phyloP scores from a whole-genome alignment of 305 asterid genomes.

The Nicotiana rustica region DNA sequence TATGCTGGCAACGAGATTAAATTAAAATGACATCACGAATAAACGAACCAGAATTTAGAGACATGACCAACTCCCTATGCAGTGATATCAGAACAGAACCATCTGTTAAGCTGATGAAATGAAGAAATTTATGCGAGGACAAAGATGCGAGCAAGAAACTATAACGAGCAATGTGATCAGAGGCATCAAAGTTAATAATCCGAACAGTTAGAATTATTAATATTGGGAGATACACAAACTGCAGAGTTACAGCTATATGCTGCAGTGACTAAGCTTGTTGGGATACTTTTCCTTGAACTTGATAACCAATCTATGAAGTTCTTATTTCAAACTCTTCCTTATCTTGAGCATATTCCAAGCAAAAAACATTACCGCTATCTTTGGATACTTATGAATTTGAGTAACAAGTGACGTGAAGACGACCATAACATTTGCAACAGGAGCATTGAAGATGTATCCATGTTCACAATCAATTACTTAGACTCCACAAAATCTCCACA shows the following conservation, averaged over 20 bases:
- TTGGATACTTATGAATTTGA: not conserved
- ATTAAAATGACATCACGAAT: not conserved
- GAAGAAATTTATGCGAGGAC: not conserved
- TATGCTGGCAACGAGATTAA: not conserved
- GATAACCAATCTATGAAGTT: not conserved
- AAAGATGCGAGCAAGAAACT: not conserved
- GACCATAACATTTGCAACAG: too few relatives aligned
- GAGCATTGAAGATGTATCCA: too few relatives aligned
- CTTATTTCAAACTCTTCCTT: not conserved
- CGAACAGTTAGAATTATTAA: not conserved
- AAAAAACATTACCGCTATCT: not conserved
- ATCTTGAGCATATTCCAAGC: not conserved
- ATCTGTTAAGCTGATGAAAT: not conserved
- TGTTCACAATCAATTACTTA: too few relatives aligned
- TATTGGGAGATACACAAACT: not conserved
- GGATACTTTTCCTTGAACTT: not conserved
- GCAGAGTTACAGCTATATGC: not conserved
- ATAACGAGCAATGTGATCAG: not conserved
- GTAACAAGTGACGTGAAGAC: not conserved
- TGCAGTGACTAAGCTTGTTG: not conserved
- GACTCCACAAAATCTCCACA: too few relatives aligned
- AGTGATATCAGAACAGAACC: not conserved
- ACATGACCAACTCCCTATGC: not conserved
- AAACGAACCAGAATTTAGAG: not conserved
- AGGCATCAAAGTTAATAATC: not conserved